Evolutionary conservation across 768 basidiomycete genomes (phyloP).

Genomic region (Sarcomyxa edulis): DNA sequence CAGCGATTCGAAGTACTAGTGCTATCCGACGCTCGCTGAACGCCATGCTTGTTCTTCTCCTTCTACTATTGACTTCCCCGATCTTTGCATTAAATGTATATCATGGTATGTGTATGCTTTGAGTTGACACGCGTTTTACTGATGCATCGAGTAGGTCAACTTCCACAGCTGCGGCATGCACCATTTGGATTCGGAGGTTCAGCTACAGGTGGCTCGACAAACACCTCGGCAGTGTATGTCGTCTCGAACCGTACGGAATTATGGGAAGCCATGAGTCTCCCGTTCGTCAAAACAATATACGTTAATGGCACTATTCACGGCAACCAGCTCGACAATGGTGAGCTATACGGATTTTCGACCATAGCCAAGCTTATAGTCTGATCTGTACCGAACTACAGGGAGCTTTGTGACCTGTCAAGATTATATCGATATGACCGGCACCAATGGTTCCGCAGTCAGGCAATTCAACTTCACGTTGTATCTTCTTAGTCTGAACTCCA

Average conservation of each 20-base stretch:
- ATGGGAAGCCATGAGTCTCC: constrained; percentile 9
- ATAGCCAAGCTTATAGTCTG: background rate
- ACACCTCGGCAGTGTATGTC: constrained; percentile 8
- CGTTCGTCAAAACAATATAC: constrained; percentile 11
- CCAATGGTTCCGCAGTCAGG: constrained; percentile 9
- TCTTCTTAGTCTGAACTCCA: constrained; percentile 11
- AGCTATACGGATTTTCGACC: background rate
- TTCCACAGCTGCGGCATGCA: background rate
- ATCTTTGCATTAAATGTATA: constrained; percentile 1
- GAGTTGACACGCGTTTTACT: background rate
- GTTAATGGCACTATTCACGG: constrained; percentile 15
- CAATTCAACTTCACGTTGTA: constrained; percentile 12
- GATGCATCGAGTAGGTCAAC: background rate
- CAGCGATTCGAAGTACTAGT: no score
- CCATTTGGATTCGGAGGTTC: constrained; percentile 12
- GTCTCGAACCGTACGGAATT: constrained; percentile 12
- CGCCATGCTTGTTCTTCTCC: no score
- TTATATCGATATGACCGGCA: constrained; percentile 10
- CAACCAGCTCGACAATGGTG: constrained; percentile 11
- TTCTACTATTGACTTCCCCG: background rate
- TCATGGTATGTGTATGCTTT: background rate
- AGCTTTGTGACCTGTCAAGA: constrained; percentile 7
- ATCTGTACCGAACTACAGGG: background rate
- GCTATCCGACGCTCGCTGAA: no score
- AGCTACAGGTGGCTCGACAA: constrained; percentile 9